Conservation (phyloP, 2,329 filamentous ascomycete species). For the Aspergillus calidoustus region DNA sequence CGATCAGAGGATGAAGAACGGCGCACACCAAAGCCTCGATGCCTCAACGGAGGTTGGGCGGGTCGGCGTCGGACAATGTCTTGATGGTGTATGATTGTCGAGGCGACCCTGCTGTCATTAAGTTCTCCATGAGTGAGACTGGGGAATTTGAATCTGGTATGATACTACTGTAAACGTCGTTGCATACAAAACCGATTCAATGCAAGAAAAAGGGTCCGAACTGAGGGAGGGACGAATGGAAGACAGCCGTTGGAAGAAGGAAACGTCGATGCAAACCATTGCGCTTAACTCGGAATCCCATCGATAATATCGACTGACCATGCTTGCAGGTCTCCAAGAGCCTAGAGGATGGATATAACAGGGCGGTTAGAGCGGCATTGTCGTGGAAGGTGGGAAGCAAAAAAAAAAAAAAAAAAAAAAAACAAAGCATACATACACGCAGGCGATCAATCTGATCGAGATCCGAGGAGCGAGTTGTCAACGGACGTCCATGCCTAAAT, state of each 20-base stretch:
- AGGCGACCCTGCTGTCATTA: neutral
- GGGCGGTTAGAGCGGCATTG: constrained; percentile 22
- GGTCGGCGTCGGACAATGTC: neutral
- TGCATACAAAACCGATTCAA: neutral
- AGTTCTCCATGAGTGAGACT: neutral
- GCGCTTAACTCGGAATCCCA: constrained; percentile 10
- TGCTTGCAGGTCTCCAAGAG: neutral
- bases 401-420: constrained; percentile 16
- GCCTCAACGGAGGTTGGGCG: neutral
- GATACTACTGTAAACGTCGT: neutral
- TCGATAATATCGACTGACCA: constrained; percentile 1
- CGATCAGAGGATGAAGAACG: neutral
- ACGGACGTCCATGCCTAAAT: constrained; percentile 1
- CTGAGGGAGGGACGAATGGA: neutral
- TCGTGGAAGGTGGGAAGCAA: neutral
- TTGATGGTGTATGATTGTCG: neutral
- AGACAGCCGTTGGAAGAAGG: neutral
- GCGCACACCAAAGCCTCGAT: neutral
- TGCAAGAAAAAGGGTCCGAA: neutral
- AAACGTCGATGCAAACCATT: neutral
- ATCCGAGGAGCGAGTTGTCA: neutral
- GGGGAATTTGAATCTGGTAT: neutral
- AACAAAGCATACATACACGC: constrained; percentile 4
- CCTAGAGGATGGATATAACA: neutral
- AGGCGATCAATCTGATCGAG: constrained; percentile 9